A percentile compares a stretch with the other conserved stretches of the same genome.
phyloP scores from a whole-genome alignment of 768 basidiomycete genomes.

The Dacryopinax primogenitus region DNA sequence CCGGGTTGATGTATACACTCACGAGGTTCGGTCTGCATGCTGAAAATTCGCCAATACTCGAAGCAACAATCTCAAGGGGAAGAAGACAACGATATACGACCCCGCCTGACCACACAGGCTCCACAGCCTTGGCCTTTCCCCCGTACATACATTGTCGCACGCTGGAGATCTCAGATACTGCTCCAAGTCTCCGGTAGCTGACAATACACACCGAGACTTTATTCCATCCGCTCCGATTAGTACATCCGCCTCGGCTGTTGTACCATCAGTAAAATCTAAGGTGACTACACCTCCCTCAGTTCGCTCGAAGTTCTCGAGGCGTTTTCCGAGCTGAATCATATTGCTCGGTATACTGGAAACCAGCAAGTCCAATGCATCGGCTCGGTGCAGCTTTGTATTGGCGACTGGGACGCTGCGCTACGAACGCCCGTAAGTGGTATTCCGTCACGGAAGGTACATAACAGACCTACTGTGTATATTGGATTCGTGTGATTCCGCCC shows the following conservation, averaged over 20 bases:
- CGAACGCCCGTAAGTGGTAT: neutral
- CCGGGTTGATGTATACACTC: neutral
- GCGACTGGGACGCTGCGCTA: neutral
- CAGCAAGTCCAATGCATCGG: neutral
- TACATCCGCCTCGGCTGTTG: neutral
- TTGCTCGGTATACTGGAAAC: neutral
- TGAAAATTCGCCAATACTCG: neutral
- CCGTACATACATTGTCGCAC: neutral
- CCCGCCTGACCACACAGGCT: neutral
- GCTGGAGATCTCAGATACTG: neutral
- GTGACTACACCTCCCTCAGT: slow-evolving; percentile 24
- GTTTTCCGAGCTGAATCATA: neutral
- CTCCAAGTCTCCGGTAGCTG: neutral
- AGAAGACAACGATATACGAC: neutral
- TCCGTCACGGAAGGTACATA: neutral
- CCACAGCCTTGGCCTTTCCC: neutral
- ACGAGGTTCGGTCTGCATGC: neutral
- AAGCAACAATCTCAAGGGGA: neutral
- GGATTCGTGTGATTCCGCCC: neutral
- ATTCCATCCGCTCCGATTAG: neutral
- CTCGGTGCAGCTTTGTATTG: neutral
- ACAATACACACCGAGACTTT: neutral
- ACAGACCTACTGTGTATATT: neutral
- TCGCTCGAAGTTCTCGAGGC: neutral
- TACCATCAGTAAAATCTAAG: neutral